Evolutionary conservation across 2,329 filamentous ascomycete species (phyloP).

Genomic region (Botryotinia narcissicola): DNA sequence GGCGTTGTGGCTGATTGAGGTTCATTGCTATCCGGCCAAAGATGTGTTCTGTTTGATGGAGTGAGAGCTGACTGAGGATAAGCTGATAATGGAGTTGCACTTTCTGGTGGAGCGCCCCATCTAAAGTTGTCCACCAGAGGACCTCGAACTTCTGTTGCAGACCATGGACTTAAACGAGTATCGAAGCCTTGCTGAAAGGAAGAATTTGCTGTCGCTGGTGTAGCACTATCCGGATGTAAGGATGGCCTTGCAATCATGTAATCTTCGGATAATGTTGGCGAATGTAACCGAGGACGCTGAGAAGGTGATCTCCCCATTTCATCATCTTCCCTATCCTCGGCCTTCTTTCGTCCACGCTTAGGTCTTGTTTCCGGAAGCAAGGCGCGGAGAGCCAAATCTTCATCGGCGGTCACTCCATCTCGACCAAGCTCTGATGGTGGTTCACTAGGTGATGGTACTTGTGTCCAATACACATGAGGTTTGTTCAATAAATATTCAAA

Average conservation of each 20-base stretch:
- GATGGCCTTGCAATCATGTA: conserved; percentile 36
- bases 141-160: conserved; percentile 32
- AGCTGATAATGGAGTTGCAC: conserved; percentile 62
- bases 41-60: conserved; percentile 50
- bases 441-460: conserved; percentile 65
- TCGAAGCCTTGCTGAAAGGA: conserved; percentile 31
- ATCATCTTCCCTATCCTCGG: conserved; percentile 54
- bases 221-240: conserved; percentile 40
- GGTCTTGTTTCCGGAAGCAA: conserved; percentile 73
- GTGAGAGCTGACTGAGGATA: conserved; percentile 80
- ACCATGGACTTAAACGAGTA: conserved; percentile 34
- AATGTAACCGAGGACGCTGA: conserved; percentile 63
- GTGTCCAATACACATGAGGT: conserved; percentile 73
- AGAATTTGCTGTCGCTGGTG: conserved; percentile 43
- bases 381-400: conserved; percentile 83
- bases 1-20: conserved; percentile 74
- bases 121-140: conserved; percentile 33
- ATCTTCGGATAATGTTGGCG: conserved; percentile 45
- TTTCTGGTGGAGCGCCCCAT: conserved; percentile 45
- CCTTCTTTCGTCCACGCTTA: conserved; percentile 60
- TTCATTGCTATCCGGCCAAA: conserved; percentile 51
- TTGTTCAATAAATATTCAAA: conserved; percentile 85
- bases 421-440: conserved; percentile 64
- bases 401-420: conserved; percentile 80
- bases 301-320: conserved; percentile 52